Evolutionary conservation across 1,284 basidiomycete genomes (phyloP), one percentile per base, ranked within the genome.

Genomic region (Austroboletus niveus): DNA sequence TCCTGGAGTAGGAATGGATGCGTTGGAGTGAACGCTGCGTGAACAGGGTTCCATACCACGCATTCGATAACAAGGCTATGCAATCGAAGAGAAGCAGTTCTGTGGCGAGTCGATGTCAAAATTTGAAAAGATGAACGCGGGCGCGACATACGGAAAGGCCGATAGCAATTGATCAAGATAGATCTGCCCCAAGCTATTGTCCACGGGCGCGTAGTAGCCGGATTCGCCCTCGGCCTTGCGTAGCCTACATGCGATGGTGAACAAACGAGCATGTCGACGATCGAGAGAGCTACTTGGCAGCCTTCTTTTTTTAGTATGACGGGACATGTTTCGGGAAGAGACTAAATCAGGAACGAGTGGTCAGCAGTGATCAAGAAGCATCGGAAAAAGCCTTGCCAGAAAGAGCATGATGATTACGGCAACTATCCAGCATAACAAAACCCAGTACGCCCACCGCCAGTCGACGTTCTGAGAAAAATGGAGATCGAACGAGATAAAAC

Each of bases 381-480:
- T 8, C 10, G 22, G 24, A 24, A 20, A 27, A 17, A 17, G 14
- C 11, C 17, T 29, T 12, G 39, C 15, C 32, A 77, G 32, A 43
- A 80, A 61, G 12, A 87, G 63, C 1, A 75, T 68, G 8, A 80
- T 38, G 10, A 70, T 64, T 58, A 83, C 73, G 2, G 61, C 61
- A 51, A 80, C 80, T 8, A 74, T 74, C 84, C 84, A 88, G 36
- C 87, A 85, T 2, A 85, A 61, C 45, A 87, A 66, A 27, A 87
- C 69, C 52, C 84, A 80, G 66, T 85, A 93, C 0, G 87, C 89
- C 90, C 89, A 92, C 48, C 86, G 71, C 91, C 91, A 94, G 51
- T 78, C 57, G 0, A 80, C 59, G 57, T 87, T 75, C 76, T 84
- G 57, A 45, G 22, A 5, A 24, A 5, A 30, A 29, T 2, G 11